Percentiles rank a stretch among this genome's conserved stretches.
Conservation (phyloP, 305 asterid species). For the Fraxinus latifolia region DNA sequence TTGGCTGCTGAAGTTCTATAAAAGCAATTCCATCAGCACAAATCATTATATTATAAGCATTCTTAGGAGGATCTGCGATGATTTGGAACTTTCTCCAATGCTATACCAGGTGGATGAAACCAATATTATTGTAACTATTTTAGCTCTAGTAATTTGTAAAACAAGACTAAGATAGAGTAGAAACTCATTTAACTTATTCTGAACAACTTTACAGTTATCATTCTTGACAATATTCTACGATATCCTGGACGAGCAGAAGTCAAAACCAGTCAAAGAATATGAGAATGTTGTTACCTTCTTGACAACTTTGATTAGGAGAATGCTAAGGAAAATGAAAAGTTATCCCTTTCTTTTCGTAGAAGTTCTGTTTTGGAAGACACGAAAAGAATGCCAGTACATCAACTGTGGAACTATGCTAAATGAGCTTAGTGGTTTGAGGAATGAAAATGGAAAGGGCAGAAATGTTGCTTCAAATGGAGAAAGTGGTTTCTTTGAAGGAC, state of each 20-base stretch:
- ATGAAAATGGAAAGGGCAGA: constrained; percentile 33
- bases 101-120: constrained; percentile 67
- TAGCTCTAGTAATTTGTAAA: constrained; percentile 19
- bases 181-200: constrained; percentile 21
- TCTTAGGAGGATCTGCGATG: constrained; percentile 76
- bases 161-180: constrained; percentile 5
- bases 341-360: constrained; percentile 82
- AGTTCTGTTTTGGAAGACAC: constrained; percentile 74
- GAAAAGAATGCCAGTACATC: constrained; percentile 77
- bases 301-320: constrained; percentile 72
- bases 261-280: constrained; percentile 67
- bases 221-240: constrained; percentile 69
- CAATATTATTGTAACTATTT: constrained; percentile 13
- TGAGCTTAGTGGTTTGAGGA: constrained; percentile 57
- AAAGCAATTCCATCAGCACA: constrained; percentile 68
- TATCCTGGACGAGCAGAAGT: constrained; percentile 91
- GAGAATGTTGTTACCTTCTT: constrained; percentile 71
- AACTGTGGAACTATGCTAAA: constrained; percentile 74
- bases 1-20: constrained; percentile 86
- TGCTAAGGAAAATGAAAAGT: constrained; percentile 86
- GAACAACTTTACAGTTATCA: constrained; percentile 61
- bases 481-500: constrained; percentile 43
- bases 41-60: constrained; percentile 69
- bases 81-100: constrained; percentile 91
- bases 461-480: constrained; percentile 41